Conservation (phyloP, 176 grass and related monocot genomes). For the Carex cristatella region DNA sequence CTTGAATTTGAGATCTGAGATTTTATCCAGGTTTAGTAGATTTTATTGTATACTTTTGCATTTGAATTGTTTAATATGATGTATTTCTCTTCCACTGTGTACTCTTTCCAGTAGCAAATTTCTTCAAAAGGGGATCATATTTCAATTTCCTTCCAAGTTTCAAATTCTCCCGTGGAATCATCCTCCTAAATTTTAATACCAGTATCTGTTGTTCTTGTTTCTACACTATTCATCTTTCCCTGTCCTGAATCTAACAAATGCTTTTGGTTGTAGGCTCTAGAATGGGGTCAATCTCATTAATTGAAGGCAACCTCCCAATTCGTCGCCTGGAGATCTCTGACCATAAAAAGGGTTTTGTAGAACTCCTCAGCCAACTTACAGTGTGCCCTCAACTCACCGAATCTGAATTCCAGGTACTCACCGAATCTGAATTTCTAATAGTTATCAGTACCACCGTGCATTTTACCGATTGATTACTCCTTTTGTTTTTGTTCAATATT, state of each 20-base stretch:
- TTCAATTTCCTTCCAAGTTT: neutral
- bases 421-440: constrained; percentile 37
- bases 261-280: neutral
- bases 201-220: neutral
- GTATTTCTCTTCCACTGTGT: neutral
- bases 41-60: neutral
- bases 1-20: constrained; percentile 12
- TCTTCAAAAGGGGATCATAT: neutral
- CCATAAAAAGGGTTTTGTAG: constrained; percentile 49
- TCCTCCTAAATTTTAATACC: neutral
- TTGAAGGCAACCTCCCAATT: constrained; percentile 24
- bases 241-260: neutral
- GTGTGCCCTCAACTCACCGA: constrained; percentile 44
- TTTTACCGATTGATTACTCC: neutral
- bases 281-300: constrained; percentile 11
- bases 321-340: constrained; percentile 64
- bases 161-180: neutral
- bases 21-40: neutral
- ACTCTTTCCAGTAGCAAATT: neutral
- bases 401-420: constrained; percentile 48
- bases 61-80: neutral
- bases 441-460: neutral
- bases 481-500: neutral
- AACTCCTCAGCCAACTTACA: constrained; percentile 67
- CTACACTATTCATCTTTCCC: neutral